Conservation (phyloP, 306 rosid species). For the Cyclanthera cordifolia region DNA sequence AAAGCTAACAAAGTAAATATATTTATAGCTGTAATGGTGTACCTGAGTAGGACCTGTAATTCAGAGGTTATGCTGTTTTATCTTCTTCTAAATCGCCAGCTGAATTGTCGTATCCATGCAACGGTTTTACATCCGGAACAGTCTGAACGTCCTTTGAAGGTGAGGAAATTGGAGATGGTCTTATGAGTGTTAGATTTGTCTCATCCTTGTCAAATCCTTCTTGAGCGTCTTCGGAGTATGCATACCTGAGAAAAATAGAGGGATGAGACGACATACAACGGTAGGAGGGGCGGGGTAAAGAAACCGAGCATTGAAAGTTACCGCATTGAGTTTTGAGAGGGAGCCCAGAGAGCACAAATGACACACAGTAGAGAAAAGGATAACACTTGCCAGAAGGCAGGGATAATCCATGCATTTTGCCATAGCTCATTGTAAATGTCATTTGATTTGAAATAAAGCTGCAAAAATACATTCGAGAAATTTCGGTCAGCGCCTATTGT, state of each 20-base stretch:
- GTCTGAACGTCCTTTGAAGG: conserved; percentile 50
- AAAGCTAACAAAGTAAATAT: conserved; percentile 2
- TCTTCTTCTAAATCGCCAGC: conserved; percentile 73
- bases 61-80: conserved; percentile 49
- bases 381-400: conserved; percentile 93
- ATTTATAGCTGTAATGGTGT: conserved; percentile 18
- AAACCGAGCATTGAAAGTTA: conserved; percentile 16
- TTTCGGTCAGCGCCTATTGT: neutral
- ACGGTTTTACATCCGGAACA: conserved; percentile 35
- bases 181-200: conserved; percentile 61
- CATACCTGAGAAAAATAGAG: conserved; percentile 36
- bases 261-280: neutral
- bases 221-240: conserved; percentile 55
- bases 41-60: conserved; percentile 16
- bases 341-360: conserved; percentile 86
- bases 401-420: conserved; percentile 90
- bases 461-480: conserved; percentile 23
- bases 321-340: conserved; percentile 86
- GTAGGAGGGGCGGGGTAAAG: neutral
- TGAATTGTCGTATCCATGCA: conserved; percentile 28
- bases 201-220: conserved; percentile 85
- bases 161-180: conserved; percentile 47
- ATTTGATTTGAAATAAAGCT: conserved; percentile 75
- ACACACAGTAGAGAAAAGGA: conserved; percentile 71
- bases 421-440: conserved; percentile 79